Percentiles rank a stretch among this genome's conserved stretches.
Evolutionary conservation across 192 early-diverging fungal species (phyloP).

Genomic region (Powellomyces hirtus): DNA sequence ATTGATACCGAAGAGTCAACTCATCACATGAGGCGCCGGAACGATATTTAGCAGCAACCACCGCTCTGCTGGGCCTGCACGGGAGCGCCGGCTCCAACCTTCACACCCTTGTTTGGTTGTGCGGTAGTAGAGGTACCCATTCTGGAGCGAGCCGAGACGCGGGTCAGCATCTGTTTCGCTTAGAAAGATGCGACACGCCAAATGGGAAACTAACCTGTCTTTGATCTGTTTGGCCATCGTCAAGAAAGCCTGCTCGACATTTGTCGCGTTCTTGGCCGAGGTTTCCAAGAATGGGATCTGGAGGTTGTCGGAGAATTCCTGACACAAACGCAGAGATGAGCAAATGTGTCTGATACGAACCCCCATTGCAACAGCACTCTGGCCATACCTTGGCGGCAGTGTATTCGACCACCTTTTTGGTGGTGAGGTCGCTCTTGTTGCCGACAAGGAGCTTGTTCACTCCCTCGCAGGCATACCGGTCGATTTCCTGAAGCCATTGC

Average conservation of each 20-base stretch:
- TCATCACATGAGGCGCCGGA: too few relatives aligned
- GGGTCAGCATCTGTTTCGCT: too few relatives aligned
- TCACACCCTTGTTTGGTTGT: conserved; percentile 44
- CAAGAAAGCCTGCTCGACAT: conserved; percentile 99
- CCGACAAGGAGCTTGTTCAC: conserved; percentile 98
- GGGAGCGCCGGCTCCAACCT: conserved; percentile 50
- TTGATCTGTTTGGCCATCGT: conserved; percentile 99
- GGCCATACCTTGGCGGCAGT: conserved; percentile 66
- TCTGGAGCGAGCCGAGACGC: too few relatives aligned
- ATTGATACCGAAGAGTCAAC: too few relatives aligned
- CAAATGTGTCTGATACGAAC: background rate
- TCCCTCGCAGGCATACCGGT: conserved; percentile 94
- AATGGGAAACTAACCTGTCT: conserved; percentile 80
- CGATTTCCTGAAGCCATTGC: conserved; percentile 99
- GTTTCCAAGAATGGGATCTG: conserved; percentile 96
- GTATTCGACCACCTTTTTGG: conserved; percentile 87
- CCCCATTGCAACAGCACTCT: background rate
- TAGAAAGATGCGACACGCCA: too few relatives aligned
- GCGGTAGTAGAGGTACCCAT: conserved; percentile 58
- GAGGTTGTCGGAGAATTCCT: conserved; percentile 91
- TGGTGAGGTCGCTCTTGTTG: conserved; percentile 95
- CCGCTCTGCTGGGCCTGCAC: conserved; percentile 48
- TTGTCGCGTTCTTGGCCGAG: conserved; percentile 94
- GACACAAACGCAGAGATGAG: background rate
- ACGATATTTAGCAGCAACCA: conserved; percentile 57